These are phyloP conservation scores for Fusarium buxicola DNA, from an alignment of 2,329 filamentous ascomycete genomes.

Conservation along the genomic window DNA sequence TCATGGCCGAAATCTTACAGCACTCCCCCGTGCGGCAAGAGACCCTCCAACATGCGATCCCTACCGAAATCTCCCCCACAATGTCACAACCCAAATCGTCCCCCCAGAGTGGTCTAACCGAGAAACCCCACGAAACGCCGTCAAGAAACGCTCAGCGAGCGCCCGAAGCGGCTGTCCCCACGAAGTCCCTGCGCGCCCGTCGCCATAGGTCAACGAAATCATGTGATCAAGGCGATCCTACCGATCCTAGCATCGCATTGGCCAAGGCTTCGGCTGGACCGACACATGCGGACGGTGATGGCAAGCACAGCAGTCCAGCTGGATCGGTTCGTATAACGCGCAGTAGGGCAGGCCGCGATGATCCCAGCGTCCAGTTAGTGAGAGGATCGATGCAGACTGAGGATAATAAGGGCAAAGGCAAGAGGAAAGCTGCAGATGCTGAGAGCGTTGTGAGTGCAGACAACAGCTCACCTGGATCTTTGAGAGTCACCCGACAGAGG, in stretches of 20 bases:
- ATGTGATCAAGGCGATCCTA: constrained; percentile 36
- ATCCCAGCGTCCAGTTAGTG: constrained; percentile 41
- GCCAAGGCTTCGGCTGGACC: constrained; percentile 38
- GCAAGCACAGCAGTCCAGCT: constrained; percentile 32
- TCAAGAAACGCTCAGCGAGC: constrained; percentile 26
- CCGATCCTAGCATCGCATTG: constrained; percentile 48
- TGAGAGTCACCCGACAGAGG: constrained; percentile 47
- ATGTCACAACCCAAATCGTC: constrained; percentile 24
- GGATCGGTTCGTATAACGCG: constrained; percentile 45
- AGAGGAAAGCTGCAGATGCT: constrained; percentile 29
- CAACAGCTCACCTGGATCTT: constrained; percentile 36
- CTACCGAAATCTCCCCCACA: constrained; percentile 23
- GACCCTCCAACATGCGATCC: constrained; percentile 14
- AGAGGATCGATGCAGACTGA: constrained; percentile 35
- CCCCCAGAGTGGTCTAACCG: constrained; percentile 17
- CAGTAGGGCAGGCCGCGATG: constrained; percentile 40
- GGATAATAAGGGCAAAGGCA: constrained; percentile 34
- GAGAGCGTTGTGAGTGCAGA: constrained; percentile 29
- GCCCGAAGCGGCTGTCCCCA: constrained; percentile 45
- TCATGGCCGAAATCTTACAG: constrained; percentile 47
- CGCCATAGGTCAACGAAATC: constrained; percentile 42
- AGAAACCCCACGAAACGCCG: constrained; percentile 17
- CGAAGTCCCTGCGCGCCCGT: constrained; percentile 48
- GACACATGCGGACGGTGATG: constrained; percentile 22
- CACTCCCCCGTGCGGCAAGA: constrained; percentile 38